These are phyloP conservation scores for Metarhizium sp. DNA, from an alignment of 2,329 filamentous ascomycete genomes.

Conservation along the genomic window DNA sequence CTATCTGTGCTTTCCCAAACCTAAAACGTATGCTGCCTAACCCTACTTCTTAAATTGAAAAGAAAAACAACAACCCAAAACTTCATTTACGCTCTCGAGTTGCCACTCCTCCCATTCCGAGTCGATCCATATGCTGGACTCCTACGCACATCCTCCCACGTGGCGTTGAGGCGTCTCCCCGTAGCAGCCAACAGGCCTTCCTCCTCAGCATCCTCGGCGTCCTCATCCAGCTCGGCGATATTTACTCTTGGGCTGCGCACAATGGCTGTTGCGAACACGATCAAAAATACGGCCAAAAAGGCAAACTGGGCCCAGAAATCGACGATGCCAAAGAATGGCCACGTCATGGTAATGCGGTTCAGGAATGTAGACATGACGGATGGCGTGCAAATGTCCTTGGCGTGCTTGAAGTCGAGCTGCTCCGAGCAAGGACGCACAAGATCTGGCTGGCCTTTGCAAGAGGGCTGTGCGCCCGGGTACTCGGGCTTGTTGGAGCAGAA, in stretches of 20 bases:
- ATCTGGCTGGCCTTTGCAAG: slow-evolving; percentile 63
- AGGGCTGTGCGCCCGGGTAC: slow-evolving; percentile 55
- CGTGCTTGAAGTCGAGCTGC: slow-evolving; percentile 57
- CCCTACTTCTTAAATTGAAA: background rate
- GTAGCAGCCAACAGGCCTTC: slow-evolving; percentile 84
- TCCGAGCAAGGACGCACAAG: slow-evolving; percentile 79
- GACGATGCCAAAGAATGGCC: slow-evolving; percentile 88
- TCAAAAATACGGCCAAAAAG: slow-evolving; percentile 74
- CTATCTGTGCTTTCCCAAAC: background rate
- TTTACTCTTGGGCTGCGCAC: slow-evolving; percentile 74
- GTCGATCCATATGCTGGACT: slow-evolving; percentile 16
- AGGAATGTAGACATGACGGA: slow-evolving; percentile 87
- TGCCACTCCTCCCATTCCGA: slow-evolving; percentile 6
- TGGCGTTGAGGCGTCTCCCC: slow-evolving; percentile 70
- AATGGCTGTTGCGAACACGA: slow-evolving; percentile 70
- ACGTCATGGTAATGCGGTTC: slow-evolving; percentile 86
- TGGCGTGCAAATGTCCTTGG: slow-evolving; percentile 77
- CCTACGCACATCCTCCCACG: slow-evolving; percentile 81
- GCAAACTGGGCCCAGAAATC: slow-evolving; percentile 94
- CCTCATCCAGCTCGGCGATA: slow-evolving; percentile 71
- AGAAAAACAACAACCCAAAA: background rate
- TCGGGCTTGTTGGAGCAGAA: slow-evolving; percentile 70
- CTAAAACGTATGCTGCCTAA: background rate
- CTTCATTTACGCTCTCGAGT: slow-evolving; percentile 1
- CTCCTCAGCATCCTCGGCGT: slow-evolving; percentile 86